phyloP scores from a whole-genome alignment of 2,329 filamentous ascomycete species.

The Scedosporium dehoogii region DNA sequence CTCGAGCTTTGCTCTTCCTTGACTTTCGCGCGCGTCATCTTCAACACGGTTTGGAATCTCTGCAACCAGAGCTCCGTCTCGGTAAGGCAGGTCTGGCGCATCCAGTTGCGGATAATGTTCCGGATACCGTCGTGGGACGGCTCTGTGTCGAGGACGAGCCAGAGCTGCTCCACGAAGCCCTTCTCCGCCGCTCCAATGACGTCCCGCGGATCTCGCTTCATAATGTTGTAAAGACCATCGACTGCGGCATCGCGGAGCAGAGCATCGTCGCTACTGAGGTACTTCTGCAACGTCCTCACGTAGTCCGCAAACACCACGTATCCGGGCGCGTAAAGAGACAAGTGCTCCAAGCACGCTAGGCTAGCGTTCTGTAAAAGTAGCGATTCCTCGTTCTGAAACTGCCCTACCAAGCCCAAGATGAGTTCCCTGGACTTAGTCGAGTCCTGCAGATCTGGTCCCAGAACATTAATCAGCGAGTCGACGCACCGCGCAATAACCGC shows the following conservation, averaged over 20 bases:
- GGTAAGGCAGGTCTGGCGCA: conserved; percentile 74
- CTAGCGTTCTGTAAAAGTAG: conserved; percentile 64
- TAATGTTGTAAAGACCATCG: conserved; percentile 84
- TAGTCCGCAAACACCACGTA: conserved; percentile 79
- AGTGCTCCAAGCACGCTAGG: conserved; percentile 76
- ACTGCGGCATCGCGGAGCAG: conserved; percentile 72
- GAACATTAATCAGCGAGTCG: conserved; percentile 91
- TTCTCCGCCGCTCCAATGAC: conserved; percentile 67
- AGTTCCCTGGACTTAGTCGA: conserved; percentile 84
- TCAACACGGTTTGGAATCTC: conserved; percentile 78
- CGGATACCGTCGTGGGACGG: conserved; percentile 72
- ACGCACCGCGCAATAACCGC: conserved; percentile 79
- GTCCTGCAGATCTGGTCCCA: conserved; percentile 91
- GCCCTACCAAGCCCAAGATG: conserved; percentile 74
- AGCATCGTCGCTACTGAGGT: conserved; percentile 59
- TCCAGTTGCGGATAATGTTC: conserved; percentile 85
- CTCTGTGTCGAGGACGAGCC: conserved; percentile 73
- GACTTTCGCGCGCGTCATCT: conserved; percentile 67
- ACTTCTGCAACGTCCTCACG: conserved; percentile 69
- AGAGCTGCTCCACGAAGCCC: conserved; percentile 82
- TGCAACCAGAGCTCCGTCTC: conserved; percentile 82
- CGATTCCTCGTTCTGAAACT: conserved; percentile 70
- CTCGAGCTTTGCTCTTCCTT: conserved; percentile 34
- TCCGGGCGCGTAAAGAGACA: conserved; percentile 83
- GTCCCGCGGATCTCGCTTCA: conserved; percentile 82